Percentiles rank a stretch among this genome's conserved stretches.
These are phyloP conservation scores for Forsythia viridissima DNA, from an alignment of 257 asterid species.

Conservation along the genomic window DNA sequence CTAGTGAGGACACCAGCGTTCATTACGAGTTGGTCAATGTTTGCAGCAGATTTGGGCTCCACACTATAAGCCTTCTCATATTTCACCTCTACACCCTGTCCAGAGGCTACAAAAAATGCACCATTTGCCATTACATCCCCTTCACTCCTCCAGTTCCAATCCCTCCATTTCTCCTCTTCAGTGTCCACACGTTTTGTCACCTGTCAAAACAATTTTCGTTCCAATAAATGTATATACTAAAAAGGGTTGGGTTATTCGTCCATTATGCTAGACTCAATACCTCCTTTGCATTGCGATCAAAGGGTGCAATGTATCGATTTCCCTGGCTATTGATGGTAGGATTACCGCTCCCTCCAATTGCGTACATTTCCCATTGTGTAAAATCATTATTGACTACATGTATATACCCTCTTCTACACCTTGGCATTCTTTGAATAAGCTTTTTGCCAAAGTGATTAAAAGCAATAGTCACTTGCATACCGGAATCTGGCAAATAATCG, in stretches of 20 bases:
- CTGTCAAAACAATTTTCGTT: slow-evolving; percentile 17
- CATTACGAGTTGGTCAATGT: slow-evolving; percentile 48
- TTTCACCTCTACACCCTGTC: slow-evolving; percentile 51
- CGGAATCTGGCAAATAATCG: slow-evolving; percentile 65
- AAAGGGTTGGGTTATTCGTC: not conserved
- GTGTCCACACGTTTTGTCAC: slow-evolving; percentile 58
- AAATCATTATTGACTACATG: slow-evolving; percentile 80
- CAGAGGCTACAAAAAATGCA: slow-evolving; percentile 63
- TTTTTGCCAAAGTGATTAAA: slow-evolving; percentile 66
- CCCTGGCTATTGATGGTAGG: slow-evolving; percentile 86
- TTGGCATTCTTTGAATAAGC: slow-evolving; percentile 74
- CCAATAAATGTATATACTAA: not conserved
- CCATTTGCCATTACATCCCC: slow-evolving; percentile 65
- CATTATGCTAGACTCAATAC: slow-evolving; percentile 22
- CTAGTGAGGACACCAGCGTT: slow-evolving; percentile 54
- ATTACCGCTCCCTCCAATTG: slow-evolving; percentile 78
- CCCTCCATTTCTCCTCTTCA: slow-evolving; percentile 42
- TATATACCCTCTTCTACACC: slow-evolving; percentile 75
- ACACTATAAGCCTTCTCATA: slow-evolving; percentile 65
- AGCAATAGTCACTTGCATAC: slow-evolving; percentile 83
- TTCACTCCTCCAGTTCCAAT: slow-evolving; percentile 69
- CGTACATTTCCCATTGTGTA: slow-evolving; percentile 86
- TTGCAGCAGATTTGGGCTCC: slow-evolving; percentile 59
- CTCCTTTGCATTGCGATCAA: slow-evolving; percentile 69
- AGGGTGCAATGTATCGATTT: slow-evolving; percentile 67